Conservation (phyloP, 2,329 filamentous ascomycete genomes). For the Aspergillus versicolor region DNA sequence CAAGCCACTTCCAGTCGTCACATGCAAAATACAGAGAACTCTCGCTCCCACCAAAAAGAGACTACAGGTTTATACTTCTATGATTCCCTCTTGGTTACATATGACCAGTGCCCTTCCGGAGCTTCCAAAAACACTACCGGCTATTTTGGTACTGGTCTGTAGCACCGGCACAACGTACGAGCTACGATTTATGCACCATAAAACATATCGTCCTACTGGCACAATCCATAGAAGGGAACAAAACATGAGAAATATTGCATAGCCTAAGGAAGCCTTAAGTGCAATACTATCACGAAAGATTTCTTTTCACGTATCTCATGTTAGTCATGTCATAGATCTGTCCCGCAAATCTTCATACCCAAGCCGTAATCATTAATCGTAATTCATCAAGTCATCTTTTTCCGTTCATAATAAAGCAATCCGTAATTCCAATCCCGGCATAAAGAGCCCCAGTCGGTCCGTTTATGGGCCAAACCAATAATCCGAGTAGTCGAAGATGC, state of each 20-base stretch:
- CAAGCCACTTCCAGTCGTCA: background rate
- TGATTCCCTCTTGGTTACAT: background rate
- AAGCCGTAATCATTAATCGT: conserved; percentile 6
- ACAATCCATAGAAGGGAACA: background rate
- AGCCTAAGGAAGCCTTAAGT: background rate
- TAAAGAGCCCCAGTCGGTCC: background rate
- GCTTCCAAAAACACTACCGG: background rate
- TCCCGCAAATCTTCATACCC: conserved; percentile 1
- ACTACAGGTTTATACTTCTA: background rate
- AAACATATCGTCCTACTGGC: background rate
- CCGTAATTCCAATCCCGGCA: background rate
- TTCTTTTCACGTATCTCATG: background rate
- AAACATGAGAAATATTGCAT: background rate
- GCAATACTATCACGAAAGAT: background rate
- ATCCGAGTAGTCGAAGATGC: too few species aligned
- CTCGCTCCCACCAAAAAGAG: background rate
- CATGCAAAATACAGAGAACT: background rate
- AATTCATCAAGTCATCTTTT: background rate
- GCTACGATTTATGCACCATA: background rate
- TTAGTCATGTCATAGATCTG: conserved; percentile 1
- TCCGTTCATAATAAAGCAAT: background rate
- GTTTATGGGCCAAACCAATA: too few species aligned
- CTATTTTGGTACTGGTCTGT: background rate
- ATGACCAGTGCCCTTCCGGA: background rate
- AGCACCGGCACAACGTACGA: background rate